Evolutionary conservation across 768 basidiomycete genomes (phyloP).

Genomic region (Termitomyces sp.): DNA sequence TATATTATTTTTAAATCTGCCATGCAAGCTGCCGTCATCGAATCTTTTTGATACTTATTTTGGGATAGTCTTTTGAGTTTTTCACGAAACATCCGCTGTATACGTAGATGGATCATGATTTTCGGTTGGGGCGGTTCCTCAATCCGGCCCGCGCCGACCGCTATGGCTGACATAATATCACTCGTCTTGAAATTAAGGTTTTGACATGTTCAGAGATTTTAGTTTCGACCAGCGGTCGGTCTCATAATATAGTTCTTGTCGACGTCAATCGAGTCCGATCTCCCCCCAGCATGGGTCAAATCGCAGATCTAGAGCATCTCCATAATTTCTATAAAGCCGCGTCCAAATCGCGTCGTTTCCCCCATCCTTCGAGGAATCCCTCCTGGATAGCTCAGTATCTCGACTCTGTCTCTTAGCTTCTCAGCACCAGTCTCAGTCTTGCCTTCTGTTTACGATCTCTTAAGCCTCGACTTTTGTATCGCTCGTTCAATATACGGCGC

Average conservation of each 20-base stretch:
- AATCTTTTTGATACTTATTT: too few species aligned
- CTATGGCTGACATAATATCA: slow-evolving; percentile 8
- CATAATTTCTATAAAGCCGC: slow-evolving; percentile 13
- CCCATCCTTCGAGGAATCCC: slow-evolving; percentile 16
- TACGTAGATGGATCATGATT: too few species aligned
- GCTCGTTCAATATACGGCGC: slow-evolving; percentile 7
- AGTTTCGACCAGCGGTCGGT: slow-evolving; percentile 15
- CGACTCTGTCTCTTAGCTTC: slow-evolving; percentile 1
- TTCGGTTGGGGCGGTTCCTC: too few species aligned
- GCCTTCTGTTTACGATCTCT: slow-evolving; percentile 1
- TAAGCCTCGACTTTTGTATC: slow-evolving; percentile 8
- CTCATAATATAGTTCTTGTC: slow-evolving; percentile 10
- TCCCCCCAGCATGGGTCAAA: not conserved
- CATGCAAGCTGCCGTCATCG: too few species aligned
- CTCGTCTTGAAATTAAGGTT: slow-evolving; percentile 4
- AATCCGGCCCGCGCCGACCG: not conserved
- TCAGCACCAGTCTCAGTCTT: slow-evolving; percentile 1
- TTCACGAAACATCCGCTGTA: too few species aligned
- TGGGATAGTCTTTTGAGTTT: too few species aligned
- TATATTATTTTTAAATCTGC: too few species aligned
- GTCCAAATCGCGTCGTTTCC: slow-evolving; percentile 2
- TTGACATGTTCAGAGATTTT: slow-evolving; percentile 9
- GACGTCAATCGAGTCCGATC: slow-evolving; percentile 8
- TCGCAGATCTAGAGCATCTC: slow-evolving; percentile 12
- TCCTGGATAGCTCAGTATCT: slow-evolving; percentile 12